phyloP scores from a whole-genome alignment of 331 rosid genomes.

The Quercus lobata region DNA sequence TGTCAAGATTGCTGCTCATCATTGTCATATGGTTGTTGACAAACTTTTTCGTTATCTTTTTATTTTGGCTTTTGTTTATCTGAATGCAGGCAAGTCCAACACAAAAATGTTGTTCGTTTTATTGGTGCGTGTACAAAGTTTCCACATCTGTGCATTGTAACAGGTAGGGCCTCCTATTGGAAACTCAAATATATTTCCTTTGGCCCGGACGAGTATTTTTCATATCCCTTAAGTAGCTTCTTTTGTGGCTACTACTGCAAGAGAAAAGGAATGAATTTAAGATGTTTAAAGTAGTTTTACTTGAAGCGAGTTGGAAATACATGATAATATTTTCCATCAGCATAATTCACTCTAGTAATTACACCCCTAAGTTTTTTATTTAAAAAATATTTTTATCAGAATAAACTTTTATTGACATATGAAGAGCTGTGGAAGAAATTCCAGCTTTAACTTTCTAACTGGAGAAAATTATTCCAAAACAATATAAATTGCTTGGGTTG shows the following conservation, averaged over 20 bases:
- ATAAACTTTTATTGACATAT: neutral
- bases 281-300: neutral
- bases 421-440: neutral
- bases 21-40: neutral
- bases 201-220: neutral
- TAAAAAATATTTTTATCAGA: neutral
- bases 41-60: neutral
- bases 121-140: constrained; percentile 89
- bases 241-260: neutral
- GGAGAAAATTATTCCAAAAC: neutral
- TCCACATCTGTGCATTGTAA: constrained; percentile 87
- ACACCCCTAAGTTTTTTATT: too few species aligned
- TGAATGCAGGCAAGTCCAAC: constrained; percentile 84
- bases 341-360: neutral
- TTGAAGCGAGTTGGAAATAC: neutral
- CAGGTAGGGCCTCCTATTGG: constrained; percentile 48
- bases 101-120: constrained; percentile 88
- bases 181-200: constrained; percentile 12
- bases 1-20: neutral
- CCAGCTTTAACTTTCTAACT: neutral
- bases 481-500: neutral
- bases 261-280: neutral
- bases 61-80: constrained; percentile 21
- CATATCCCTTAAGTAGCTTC: neutral
- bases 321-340: neutral